Evolutionary conservation across 2,329 filamentous ascomycete species (phyloP), one percentile per base, ranked within the genome.

Genomic region (Chrysosporium queenslandicum): DNA sequence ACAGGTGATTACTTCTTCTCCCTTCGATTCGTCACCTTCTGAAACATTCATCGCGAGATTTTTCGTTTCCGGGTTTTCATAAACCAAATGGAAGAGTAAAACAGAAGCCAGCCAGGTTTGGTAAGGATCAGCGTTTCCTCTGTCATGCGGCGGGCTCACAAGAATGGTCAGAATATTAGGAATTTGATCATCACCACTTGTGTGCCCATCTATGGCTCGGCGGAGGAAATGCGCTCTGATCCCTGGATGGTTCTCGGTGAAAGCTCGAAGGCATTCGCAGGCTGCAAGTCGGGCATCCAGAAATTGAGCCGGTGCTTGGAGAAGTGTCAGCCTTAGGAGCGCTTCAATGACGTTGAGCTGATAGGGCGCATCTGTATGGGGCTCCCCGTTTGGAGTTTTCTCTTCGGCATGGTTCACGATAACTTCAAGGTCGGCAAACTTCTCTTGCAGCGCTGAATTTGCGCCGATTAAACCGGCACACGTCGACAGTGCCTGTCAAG

Each of bases 1-100:
- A 62, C 87, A 88, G 0, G 91, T 96, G 11, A 98, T 85, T 11
- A 96, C 88, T 68, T 98, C 92, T 71, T 98, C 92, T 3, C 91
- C 92, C 59, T 78, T 87, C 30, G 85, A 83, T 20, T 87, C 86
- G 66, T 97, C 87, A 9, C 92, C 92, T 68, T 97, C 91, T 0
- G 83, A 87, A 18, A 98, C 82, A 20, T 78, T 77, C 77, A 94
- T 87, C 16, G 90, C 82, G 46, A 86, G 76, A 4, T 77, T 76
- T 66, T 97, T 97, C 1, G 87, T 87, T 58, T 86, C 80, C 2
- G 80, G 72, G 59, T 92, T 85, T 55, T 94, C 87, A 56, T 83
- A 85, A 16, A 97, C 70, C 9, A 98, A 74, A 61, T 97, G 90
- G 59, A 95, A 85, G 57, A 92, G 78, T 50, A 97, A 80, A 23